Conservation (phyloP, 139 green algal species). For the Coccomyxa sp. region DNA sequence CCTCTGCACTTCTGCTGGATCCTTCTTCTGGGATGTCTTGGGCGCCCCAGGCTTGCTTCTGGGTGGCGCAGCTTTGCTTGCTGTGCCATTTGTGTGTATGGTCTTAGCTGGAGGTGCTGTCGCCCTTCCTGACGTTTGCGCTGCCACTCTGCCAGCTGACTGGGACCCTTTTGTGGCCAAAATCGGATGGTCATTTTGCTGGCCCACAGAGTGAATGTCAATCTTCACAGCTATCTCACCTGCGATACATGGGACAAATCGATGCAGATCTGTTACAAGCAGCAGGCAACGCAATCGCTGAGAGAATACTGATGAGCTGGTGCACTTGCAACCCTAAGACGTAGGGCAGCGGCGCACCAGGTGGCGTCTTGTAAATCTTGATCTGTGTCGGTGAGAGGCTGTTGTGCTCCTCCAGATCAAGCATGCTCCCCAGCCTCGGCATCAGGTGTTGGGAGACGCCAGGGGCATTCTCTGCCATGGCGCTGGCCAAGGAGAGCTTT, state of each 20-base stretch:
- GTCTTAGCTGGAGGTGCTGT: neutral
- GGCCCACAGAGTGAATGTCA: neutral
- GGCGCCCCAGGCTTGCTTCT: neutral
- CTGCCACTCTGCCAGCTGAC: no score
- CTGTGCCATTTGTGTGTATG: neutral
- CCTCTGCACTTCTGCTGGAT: conserved; percentile 51
- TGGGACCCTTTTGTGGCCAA: no score
- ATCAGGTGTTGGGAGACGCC: conserved; percentile 37
- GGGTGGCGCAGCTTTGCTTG: neutral
- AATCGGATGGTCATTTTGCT: no score
- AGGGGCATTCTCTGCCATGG: conserved; percentile 33
- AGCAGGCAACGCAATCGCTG: no score
- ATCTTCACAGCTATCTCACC: conserved; percentile 9
- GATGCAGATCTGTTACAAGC: no score
- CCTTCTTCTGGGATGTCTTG: conserved; percentile 30
- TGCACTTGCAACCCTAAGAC: neutral
- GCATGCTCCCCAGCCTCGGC: conserved; percentile 19
- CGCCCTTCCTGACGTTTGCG: no score
- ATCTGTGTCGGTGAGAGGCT: conserved; percentile 43
- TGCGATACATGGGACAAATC: neutral
- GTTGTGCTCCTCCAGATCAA: conserved; percentile 48
- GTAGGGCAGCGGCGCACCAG: conserved; percentile 19
- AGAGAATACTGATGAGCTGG: no score
- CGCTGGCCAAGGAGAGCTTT: conserved; percentile 40
- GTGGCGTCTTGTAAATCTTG: conserved; percentile 58